phyloP scores from a whole-genome alignment of 2,329 filamentous ascomycete genomes.

The Trematosphaeria pertusa region DNA sequence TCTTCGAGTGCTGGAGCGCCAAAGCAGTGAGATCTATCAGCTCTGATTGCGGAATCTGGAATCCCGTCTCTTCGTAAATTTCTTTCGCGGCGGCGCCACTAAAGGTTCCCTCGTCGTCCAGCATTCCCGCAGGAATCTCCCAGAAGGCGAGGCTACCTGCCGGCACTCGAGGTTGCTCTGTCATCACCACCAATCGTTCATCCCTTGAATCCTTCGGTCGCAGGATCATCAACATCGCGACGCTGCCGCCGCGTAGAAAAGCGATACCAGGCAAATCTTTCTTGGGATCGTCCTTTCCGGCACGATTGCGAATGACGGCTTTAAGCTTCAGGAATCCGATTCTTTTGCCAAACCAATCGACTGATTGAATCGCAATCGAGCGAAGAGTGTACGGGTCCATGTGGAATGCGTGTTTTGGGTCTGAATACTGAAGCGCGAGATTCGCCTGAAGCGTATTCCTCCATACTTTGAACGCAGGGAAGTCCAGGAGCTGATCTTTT shows the following conservation, averaged over 20 bases:
- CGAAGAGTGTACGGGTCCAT: constrained; percentile 56
- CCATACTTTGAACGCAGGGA: constrained; percentile 62
- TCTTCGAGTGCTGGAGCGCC: constrained; percentile 40
- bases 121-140: constrained; percentile 65
- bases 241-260: constrained; percentile 62
- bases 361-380: constrained; percentile 58
- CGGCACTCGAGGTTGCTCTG: constrained; percentile 61
- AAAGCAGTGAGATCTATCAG: constrained; percentile 61
- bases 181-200: constrained; percentile 59
- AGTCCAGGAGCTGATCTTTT: constrained; percentile 54
- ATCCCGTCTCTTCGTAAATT: constrained; percentile 62
- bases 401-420: constrained; percentile 56
- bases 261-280: constrained; percentile 59
- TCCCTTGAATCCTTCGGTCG: constrained; percentile 57
- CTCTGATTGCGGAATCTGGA: constrained; percentile 52
- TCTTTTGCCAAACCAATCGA: constrained; percentile 57
- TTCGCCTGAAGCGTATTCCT: constrained; percentile 56
- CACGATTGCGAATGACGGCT: constrained; percentile 56
- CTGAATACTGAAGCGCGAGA: constrained; percentile 52
- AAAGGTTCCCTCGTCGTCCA: constrained; percentile 34
- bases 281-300: constrained; percentile 54
- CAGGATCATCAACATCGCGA: constrained; percentile 61
- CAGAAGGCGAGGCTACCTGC: constrained; percentile 58
- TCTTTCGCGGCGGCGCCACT: constrained; percentile 60
- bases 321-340: constrained; percentile 62